Conservation (phyloP, 352 stramenopile species). For the Phytophthora pistaciae region DNA sequence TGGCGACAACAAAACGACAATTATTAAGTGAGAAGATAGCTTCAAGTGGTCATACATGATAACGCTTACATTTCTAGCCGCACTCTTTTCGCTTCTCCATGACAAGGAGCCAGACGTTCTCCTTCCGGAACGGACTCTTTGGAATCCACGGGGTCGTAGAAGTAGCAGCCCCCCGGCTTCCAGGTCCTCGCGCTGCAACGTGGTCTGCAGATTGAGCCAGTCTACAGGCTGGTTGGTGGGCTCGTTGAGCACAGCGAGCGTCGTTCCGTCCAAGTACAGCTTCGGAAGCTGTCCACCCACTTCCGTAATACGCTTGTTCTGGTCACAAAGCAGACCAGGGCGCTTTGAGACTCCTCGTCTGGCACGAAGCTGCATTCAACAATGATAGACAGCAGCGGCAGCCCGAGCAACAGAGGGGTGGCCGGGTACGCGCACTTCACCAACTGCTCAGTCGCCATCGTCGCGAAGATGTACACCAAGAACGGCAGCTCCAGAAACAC, state of each 20-base stretch:
- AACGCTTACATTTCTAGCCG: slow-evolving; percentile 68
- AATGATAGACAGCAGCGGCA: slow-evolving; percentile 77
- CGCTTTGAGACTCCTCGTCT: slow-evolving; percentile 66
- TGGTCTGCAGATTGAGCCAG: slow-evolving; percentile 79
- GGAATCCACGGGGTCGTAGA: slow-evolving; percentile 78
- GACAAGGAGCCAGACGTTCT: slow-evolving; percentile 78
- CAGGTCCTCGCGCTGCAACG: slow-evolving; percentile 61
- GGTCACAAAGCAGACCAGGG: slow-evolving; percentile 66
- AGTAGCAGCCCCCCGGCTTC: slow-evolving; percentile 57
- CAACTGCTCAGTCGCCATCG: slow-evolving; percentile 67
- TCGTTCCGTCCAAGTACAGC: slow-evolving; percentile 42
- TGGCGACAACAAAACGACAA: slow-evolving; percentile 1
- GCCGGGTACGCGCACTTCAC: slow-evolving; percentile 73
- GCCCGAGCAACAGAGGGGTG: slow-evolving; percentile 58
- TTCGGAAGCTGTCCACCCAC: slow-evolving; percentile 43
- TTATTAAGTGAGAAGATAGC: slow-evolving; percentile 8
- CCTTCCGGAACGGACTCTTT: slow-evolving; percentile 74
- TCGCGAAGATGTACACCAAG: slow-evolving; percentile 79
- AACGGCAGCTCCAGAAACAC: slow-evolving; percentile 82
- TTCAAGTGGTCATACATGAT: background rate
- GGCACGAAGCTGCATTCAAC: slow-evolving; percentile 75
- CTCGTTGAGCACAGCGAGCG: slow-evolving; percentile 72
- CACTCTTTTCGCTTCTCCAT: slow-evolving; percentile 61
- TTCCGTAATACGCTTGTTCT: slow-evolving; percentile 52
- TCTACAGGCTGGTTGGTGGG: slow-evolving; percentile 75